Base-by-base conservation (phyloP, 768 basidiomycete species). In the Agaricus bisporus region DNA sequence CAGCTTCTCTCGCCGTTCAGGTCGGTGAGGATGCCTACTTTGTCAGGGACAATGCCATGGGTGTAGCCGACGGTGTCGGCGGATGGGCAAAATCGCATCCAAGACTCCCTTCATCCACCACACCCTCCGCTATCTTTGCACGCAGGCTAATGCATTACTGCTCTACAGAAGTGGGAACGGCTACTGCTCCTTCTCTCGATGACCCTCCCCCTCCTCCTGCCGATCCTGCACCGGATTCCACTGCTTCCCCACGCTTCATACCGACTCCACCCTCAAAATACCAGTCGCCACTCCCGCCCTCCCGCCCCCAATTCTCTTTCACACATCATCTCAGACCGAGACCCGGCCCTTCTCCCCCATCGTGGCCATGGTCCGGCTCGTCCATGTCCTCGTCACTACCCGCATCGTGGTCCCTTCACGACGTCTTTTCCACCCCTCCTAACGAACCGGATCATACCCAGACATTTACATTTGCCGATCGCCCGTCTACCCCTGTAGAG, bases 21-120 rank as follows among this genome's bases (percentile, higher is more conserved):
- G 85, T 97, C 10, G 94, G 94, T 38, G 94, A 98, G 66, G 94
- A 98, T 63, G 90, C 93, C 4, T 95, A 93, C 63, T 91, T 91
- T 57, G 70, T 91, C 5, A 73, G 81, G 5, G 79, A 85, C 54
- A 88, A 93, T 63, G 89, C 91, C 5, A 85, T 98, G 75, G 95
- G 95, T 15, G 86, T 98, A 8, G 91, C 94, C 3, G 95, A 98
- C 64, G 95, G 95, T 28, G 95, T 98, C 0, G 95, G 95, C 0
- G 94, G 94, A 0, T 97, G 93, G 94, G 78, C 85, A 68, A 73
- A 54, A 63, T 43, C 63, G 22, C 55, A 58, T 4, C 61, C 62
- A 47, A 39, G 62, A 28, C 59, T 22, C 22, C 22, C 62, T 6
- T 55, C 60, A 0, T 63, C 69, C 15, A 68, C 64, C 49, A 68